A percentile compares a stretch with the other conserved stretches of the same genome.
phyloP scores from a whole-genome alignment of 2,329 filamentous ascomycete species.

The Arthroderma sp. region DNA sequence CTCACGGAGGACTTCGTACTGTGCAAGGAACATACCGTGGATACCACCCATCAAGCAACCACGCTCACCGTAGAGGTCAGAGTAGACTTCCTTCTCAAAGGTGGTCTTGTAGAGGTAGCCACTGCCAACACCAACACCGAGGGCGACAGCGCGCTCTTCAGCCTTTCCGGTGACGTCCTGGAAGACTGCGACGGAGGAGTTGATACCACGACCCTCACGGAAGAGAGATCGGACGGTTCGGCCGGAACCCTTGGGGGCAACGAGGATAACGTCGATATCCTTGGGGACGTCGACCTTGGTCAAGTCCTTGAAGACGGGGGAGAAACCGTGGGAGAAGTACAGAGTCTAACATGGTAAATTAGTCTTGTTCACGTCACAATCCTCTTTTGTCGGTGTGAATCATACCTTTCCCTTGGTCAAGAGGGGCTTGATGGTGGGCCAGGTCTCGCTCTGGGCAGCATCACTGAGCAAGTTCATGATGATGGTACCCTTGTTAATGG shows the following conservation, averaged over 20 bases:
- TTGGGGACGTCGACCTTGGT: slow-evolving; percentile 96
- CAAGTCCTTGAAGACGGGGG: slow-evolving; percentile 97
- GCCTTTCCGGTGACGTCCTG: slow-evolving; percentile 97
- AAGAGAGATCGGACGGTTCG: slow-evolving; percentile 97
- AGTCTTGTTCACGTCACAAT: too few relatives aligned
- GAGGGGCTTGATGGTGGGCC: slow-evolving; percentile 95
- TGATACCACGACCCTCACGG: slow-evolving; percentile 98
- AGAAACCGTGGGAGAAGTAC: slow-evolving; percentile 99
- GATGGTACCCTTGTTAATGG: slow-evolving; percentile 83
- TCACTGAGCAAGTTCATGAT: slow-evolving; percentile 99
- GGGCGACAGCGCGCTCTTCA: slow-evolving; percentile 91
- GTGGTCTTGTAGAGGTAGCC: slow-evolving; percentile 99
- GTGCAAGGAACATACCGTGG: slow-evolving; percentile 99
- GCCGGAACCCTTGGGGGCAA: slow-evolving; percentile 97
- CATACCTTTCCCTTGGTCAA: slow-evolving; percentile 92
- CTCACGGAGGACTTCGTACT: slow-evolving; percentile 99
- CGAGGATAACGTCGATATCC: slow-evolving; percentile 98
- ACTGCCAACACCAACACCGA: slow-evolving; percentile 91
- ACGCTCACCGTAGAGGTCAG: slow-evolving; percentile 98
- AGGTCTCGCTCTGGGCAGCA: slow-evolving; percentile 96
- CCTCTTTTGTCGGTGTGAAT: too few relatives aligned
- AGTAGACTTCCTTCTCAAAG: slow-evolving; percentile 99
- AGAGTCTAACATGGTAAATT: slow-evolving; percentile 52
- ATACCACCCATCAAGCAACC: slow-evolving; percentile 99
- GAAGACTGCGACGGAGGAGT: slow-evolving; percentile 96